These are phyloP conservation scores for Epichloe sibirici DNA, from an alignment of 2,329 filamentous ascomycete species.

Conservation along the genomic window DNA sequence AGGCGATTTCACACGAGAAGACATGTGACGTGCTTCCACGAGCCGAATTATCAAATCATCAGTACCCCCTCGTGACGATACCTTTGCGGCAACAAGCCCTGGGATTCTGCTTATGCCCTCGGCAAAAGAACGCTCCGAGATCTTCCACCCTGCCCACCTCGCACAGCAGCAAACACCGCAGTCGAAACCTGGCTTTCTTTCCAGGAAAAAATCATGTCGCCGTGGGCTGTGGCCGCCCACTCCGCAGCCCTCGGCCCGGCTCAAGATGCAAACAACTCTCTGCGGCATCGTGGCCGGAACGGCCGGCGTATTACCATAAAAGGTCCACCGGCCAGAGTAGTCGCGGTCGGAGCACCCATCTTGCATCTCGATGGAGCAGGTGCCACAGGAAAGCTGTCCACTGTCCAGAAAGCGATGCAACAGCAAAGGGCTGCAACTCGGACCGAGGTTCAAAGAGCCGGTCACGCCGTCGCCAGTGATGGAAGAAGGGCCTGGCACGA, in stretches of 20 bases:
- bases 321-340: slow-evolving; percentile 1
- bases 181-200: not conserved
- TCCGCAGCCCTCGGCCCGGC: not conserved
- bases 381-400: slow-evolving; percentile 6
- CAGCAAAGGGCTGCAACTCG: not conserved
- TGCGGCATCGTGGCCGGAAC: not conserved
- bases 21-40: too few relatives aligned
- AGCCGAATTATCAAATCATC: not conserved
- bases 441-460: not conserved
- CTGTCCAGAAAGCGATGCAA: not conserved
- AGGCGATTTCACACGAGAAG: too few relatives aligned
- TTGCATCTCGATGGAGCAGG: not conserved
- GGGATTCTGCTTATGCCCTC: not conserved
- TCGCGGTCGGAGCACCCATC: not conserved
- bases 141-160: not conserved
- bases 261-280: not conserved
- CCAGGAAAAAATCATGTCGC: slow-evolving; percentile 4
- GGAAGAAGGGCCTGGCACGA: slow-evolving; percentile 3
- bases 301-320: slow-evolving; percentile 4
- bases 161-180: slow-evolving; percentile 4
- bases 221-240: slow-evolving; percentile 1
- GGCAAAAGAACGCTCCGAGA: not conserved
- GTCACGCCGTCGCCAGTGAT: slow-evolving; percentile 1
- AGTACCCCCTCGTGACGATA: not conserved
- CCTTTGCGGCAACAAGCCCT: not conserved